Evolutionary conservation across 1,284 basidiomycete species (phyloP), one percentile per base, ranked within the genome.

Genomic region (Heterobasidion occidentale): DNA sequence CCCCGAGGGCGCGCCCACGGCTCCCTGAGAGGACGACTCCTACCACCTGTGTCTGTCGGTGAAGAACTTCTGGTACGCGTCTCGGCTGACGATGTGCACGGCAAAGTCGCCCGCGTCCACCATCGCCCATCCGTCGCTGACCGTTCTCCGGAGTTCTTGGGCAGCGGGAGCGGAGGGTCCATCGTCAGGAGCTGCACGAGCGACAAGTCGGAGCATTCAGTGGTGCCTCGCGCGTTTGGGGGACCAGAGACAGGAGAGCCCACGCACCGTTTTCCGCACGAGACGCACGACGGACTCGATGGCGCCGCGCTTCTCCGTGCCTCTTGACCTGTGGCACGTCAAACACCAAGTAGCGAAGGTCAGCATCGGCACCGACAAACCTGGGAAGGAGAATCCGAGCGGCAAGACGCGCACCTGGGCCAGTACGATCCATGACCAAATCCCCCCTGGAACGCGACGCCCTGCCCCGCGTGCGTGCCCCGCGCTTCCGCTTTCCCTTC

Each of bases 51-150:
- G 65, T 48, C 63, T 64, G 27, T 71, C 65, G 11, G 68, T 68
- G 65, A 90, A 90, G 70, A 83, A 90, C 67, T 80, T 83, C 63
- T 83, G 77, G 58, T 79, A 72, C 33, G 82, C 81, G 36, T 78
- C 75, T 58, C 70, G 77, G 68, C 84, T 86, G 58, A 90, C 62
- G 51, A 91, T 73, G 65, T 91, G 88, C 9, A 91, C 81, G 2
- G 83, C 89, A 73, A 89, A 88, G 46, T 81, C 76, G 38, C 88
- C 88, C 9, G 79, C 88, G 66, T 91, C 89, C 52, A 91, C 73
- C 83, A 91, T 82, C 2, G 84, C 84, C 88, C 89, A 91, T n/a
- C 86, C 86, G 56, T 84, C 81, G 59, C 79, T 76, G 52, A 75
- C 74, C 20, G 77, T 72, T 38, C 77, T 76, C 62, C 82, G 84